Percentiles rank a stretch among this genome's conserved stretches.
Conservation (phyloP, 1,139 yeast species). For the Kodamaea sp. region DNA sequence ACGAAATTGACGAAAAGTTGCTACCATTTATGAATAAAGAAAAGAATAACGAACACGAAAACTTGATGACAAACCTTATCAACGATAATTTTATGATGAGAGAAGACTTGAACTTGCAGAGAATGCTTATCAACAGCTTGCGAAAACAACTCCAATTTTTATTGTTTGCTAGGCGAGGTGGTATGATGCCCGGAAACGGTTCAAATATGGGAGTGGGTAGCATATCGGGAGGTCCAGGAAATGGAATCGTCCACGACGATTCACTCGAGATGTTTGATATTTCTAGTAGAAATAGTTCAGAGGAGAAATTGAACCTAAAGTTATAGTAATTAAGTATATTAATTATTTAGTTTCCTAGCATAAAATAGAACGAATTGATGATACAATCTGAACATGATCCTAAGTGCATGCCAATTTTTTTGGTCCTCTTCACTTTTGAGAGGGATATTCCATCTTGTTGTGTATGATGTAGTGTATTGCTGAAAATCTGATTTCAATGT, state of each 20-base stretch:
- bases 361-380: no score
- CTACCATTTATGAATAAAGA: constrained; percentile 40
- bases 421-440: no score
- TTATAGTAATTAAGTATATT: no score
- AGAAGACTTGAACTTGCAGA: constrained; percentile 51
- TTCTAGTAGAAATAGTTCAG: constrained; percentile 34
- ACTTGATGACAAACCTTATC: constrained; percentile 38
- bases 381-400: no score
- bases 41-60: constrained; percentile 32
- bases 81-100: constrained; percentile 47
- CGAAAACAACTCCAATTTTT: constrained; percentile 55
- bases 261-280: constrained; percentile 19
- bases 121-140: constrained; percentile 46
- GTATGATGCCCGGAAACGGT: constrained; percentile 5
- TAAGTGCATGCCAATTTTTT: no score
- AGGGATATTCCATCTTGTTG: no score
- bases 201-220: constrained; percentile 1
- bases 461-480: no score
- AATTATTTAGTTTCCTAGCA: no score
- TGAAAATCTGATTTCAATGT: no score
- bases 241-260: constrained; percentile 5
- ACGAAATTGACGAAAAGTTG: constrained; percentile 44
- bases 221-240: constrained; percentile 2
- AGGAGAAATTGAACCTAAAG: constrained; percentile 40
- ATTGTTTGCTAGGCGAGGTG: constrained; percentile 37